These are phyloP conservation scores for Zygnema cylindricum DNA, from an alignment of 139 green algal species.

Conservation along the genomic window DNA sequence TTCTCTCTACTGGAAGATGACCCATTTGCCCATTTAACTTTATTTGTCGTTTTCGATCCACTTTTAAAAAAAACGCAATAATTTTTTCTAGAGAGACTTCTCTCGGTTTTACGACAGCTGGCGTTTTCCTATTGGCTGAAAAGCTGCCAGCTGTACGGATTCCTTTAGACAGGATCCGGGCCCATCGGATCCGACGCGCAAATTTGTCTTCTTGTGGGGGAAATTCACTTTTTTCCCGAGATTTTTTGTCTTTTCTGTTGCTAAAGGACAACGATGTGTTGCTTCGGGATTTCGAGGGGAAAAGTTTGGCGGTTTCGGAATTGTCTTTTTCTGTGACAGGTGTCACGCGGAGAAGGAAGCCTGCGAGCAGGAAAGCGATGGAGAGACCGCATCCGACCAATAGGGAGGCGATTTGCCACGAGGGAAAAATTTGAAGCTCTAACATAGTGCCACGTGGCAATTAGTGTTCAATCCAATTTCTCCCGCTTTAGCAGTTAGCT, in stretches of 20 bases:
- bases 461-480: too few species aligned
- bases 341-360: too few species aligned
- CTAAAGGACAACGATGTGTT: not conserved
- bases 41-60: not conserved
- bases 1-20: not conserved
- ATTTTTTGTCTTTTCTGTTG: not conserved
- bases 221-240: not conserved
- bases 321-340: too few species aligned
- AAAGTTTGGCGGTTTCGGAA: too few species aligned
- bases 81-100: not conserved
- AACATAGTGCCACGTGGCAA: too few species aligned
- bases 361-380: too few species aligned
- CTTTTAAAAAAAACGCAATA: not conserved
- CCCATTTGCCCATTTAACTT: not conserved
- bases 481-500: too few species aligned
- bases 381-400: too few species aligned
- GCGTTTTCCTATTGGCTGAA: not conserved
- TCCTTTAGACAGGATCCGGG: too few species aligned
- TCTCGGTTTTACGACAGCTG: not conserved
- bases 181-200: not conserved
- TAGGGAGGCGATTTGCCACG: too few species aligned
- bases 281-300: too few species aligned
- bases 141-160: not conserved
- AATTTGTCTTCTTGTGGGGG: constrained; percentile 2
- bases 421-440: too few species aligned